These are phyloP conservation scores for Rhodamnia rubescens DNA, from an alignment of 345 rosid genomes.

Conservation along the genomic window DNA sequence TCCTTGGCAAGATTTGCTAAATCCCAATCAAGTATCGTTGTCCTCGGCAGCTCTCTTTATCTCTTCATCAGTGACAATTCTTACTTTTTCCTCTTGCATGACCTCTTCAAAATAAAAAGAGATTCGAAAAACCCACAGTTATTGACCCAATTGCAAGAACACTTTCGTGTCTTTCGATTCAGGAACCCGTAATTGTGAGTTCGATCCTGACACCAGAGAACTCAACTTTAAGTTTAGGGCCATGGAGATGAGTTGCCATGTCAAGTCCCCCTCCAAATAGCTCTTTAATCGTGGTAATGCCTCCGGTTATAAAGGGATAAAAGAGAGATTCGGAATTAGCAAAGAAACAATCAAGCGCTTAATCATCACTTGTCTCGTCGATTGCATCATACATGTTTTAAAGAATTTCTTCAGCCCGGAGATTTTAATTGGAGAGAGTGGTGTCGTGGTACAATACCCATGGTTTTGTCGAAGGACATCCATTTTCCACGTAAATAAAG, in stretches of 20 bases:
- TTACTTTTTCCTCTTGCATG: neutral
- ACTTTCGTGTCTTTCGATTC: neutral
- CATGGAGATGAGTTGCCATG: neutral
- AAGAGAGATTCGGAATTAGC: neutral
- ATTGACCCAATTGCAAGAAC: neutral
- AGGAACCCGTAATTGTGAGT: neutral
- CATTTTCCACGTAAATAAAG: no score
- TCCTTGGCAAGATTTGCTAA: neutral
- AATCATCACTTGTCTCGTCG: neutral
- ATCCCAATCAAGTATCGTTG: neutral
- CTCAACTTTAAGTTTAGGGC: neutral
- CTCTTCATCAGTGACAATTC: neutral
- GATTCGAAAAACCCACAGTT: neutral
- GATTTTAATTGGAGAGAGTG: neutral
- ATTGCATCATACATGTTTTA: neutral
- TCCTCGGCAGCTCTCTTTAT: neutral
- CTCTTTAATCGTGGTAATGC: neutral
- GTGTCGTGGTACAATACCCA: neutral
- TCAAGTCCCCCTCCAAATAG: neutral
- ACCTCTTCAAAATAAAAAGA: neutral
- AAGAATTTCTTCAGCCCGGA: neutral
- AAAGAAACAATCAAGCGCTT: neutral
- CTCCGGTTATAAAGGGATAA: neutral
- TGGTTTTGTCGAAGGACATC: no score
- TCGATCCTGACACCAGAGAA: neutral